Evolutionary conservation across 495 filamentous ascomycete species (phyloP), one percentile per base, ranked within the genome.

Genomic region (Hypoxylon subgilvum): DNA sequence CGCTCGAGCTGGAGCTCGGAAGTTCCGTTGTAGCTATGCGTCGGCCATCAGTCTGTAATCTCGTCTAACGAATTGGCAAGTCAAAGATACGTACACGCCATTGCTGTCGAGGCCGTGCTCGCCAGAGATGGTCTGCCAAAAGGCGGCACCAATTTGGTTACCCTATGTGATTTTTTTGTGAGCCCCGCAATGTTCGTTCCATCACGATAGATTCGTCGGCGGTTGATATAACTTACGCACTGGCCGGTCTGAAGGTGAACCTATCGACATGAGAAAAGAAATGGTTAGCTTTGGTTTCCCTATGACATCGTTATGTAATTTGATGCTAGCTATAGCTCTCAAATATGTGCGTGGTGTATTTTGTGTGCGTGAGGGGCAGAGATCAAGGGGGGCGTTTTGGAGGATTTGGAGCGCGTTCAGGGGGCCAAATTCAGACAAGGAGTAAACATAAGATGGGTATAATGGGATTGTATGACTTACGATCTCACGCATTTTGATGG

Each of bases 141-240:
- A 98, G 77, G 94, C 95, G 81, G 94, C 94, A 90, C 94, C 95
- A 69, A 97, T 96, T 90, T 98, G 94, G 89, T 98, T 97, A 86
- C 95, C 95, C 89, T 96, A 72, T 51, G n/a, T n/a, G 12, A 64
- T 50, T 5, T 57, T 46, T 61, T 39, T 67, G 63, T 76, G 54
- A 73, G 71, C 52, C 57, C 72, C 57, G 47, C 61, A 59, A 53
- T 47, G 17, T 48, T 47, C 31, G 19, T 25, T 27, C 69, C 71
- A 65, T 69, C 54, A 59, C 57, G 45, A 18, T 60, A 22, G 13
- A 21, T 31, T 50, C 8, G 22, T 59, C 32, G 17, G 23, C 31
- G 17, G 49, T 52, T 19, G 40, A 44, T 40, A 34, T 35, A 40
- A 88, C 90, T 86, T 91, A 96, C 93, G 79, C 94, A 98, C 84